Evolutionary conservation across 1,284 basidiomycete genomes (phyloP).

Genomic region (Ustilago cynodontis): DNA sequence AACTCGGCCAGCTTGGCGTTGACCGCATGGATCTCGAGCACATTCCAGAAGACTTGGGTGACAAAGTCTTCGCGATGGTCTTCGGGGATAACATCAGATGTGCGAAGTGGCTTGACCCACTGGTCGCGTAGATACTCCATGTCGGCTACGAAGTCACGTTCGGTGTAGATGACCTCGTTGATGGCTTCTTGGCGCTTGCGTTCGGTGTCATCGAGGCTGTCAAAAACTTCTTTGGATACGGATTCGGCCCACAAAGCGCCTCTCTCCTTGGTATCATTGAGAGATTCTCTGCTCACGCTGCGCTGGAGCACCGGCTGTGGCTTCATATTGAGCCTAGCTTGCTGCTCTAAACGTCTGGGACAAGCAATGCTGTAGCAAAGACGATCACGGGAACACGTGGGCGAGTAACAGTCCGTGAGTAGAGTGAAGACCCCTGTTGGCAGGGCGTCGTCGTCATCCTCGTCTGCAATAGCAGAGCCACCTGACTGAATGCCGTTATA

Average conservation of each 20-base stretch:
- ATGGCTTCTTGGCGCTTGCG: conserved; percentile 98
- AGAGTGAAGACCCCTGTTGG: conserved; percentile 97
- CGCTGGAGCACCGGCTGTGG: conserved; percentile 85
- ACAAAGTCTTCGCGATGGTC: conserved; percentile 87
- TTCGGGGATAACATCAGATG: conserved; percentile 81
- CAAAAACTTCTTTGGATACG: conserved; percentile 91
- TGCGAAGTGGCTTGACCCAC: conserved; percentile 88
- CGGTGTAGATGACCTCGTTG: conserved; percentile 99
- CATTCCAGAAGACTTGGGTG: conserved; percentile 97
- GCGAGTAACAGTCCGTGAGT: conserved; percentile 96
- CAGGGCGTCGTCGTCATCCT: conserved; percentile 74
- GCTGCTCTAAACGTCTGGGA: conserved; percentile 92
- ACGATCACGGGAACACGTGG: conserved; percentile 91
- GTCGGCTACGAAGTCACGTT: conserved; percentile 95
- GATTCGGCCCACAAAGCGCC: conserved; percentile 95
- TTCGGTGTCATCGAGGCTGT: conserved; percentile 90
- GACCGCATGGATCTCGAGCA: conserved; percentile 91
- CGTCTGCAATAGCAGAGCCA: conserved; percentile 62
- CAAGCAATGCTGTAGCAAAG: conserved; percentile 98
- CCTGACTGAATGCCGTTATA: conserved; percentile 39
- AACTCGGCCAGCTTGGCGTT: conserved; percentile 90
- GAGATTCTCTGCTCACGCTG: conserved; percentile 81
- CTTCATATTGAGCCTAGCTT: conserved; percentile 87
- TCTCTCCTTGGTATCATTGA: conserved; percentile 79
- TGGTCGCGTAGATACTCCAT: conserved; percentile 94